A percentile compares a stretch with the other conserved stretches of the same genome.
phyloP scores from a whole-genome alignment of 78 protist genomes.

The Pelomyxa schiedti region DNA sequence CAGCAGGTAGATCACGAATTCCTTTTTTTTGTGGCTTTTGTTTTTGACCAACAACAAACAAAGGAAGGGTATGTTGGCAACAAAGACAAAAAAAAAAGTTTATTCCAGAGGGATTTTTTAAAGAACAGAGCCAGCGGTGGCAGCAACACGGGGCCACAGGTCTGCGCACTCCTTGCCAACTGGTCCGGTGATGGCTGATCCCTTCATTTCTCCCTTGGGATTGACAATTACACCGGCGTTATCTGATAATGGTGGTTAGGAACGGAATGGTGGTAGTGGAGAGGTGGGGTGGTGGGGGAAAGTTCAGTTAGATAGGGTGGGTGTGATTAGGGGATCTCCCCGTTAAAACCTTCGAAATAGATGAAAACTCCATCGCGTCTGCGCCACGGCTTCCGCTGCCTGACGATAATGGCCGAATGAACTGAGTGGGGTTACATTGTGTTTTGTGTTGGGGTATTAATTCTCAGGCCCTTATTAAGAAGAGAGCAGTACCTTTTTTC shows the following conservation, averaged over 20 bases:
- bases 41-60: too few relatives aligned
- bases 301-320: background rate
- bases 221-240: constrained; percentile 98
- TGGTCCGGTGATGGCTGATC: constrained; percentile 97
- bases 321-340: background rate
- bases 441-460: background rate
- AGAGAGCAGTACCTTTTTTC: constrained; percentile 74
- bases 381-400: constrained; percentile 95
- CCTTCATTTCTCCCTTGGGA: constrained; percentile 98
- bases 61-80: too few relatives aligned
- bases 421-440: too few relatives aligned
- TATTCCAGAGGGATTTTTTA: background rate
- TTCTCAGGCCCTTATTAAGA: background rate
- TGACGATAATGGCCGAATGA: constrained; percentile 86
- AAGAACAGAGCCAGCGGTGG: constrained; percentile 25
- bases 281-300: background rate
- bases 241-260: constrained; percentile 34
- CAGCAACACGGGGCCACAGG: constrained; percentile 90
- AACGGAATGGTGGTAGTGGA: background rate
- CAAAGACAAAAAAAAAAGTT: too few relatives aligned
- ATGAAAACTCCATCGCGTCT: constrained; percentile 87
- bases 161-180: constrained; percentile 99
- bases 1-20: too few relatives aligned
- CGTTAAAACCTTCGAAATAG: constrained; percentile 93
- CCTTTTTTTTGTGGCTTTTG: too few relatives aligned